phyloP scores from a whole-genome alignment of 495 filamentous ascomycete species.

The Neurospora sp. region DNA sequence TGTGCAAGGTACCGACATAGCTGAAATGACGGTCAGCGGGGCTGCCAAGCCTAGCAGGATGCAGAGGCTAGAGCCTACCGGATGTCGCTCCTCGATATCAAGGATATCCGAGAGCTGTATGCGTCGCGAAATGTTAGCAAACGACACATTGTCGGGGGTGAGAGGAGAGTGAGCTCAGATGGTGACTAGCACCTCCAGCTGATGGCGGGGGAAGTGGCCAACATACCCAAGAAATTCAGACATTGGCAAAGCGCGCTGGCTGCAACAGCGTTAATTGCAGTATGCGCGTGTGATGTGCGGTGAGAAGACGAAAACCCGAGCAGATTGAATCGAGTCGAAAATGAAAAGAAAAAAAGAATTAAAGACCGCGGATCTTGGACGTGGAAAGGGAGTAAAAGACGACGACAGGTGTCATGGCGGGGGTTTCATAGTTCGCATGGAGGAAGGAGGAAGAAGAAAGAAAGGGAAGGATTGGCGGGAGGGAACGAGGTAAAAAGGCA shows the following conservation, averaged over 20 bases:
- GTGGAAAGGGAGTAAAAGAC: background rate
- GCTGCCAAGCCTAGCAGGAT: slow-evolving; percentile 16
- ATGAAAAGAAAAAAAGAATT: background rate
- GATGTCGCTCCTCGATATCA: slow-evolving; percentile 97
- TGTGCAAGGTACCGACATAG: slow-evolving; percentile 90
- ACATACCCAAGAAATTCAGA: slow-evolving; percentile 44
- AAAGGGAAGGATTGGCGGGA: slow-evolving; percentile 3
- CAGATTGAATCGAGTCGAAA: background rate
- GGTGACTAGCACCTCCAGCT: background rate
- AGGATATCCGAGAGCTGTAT: slow-evolving; percentile 61
- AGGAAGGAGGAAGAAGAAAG: slow-evolving; percentile 5
- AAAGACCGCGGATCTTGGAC: background rate
- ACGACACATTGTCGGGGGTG: background rate
- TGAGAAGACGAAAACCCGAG: background rate
- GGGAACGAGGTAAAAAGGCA: background rate
- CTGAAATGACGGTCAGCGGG: slow-evolving; percentile 32
- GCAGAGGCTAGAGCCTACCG: slow-evolving; percentile 45
- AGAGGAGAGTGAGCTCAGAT: background rate
- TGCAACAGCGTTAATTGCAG: background rate
- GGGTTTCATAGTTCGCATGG: slow-evolving; percentile 6
- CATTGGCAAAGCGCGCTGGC: slow-evolving; percentile 18
- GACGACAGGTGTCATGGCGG: background rate
- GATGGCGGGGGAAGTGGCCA: background rate
- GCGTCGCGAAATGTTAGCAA: slow-evolving; percentile 13
- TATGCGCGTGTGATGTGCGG: slow-evolving; percentile 3